These are phyloP conservation scores for Ophiostoma populinum DNA, from an alignment of 2,329 filamentous ascomycete genomes.

Conservation along the genomic window DNA sequence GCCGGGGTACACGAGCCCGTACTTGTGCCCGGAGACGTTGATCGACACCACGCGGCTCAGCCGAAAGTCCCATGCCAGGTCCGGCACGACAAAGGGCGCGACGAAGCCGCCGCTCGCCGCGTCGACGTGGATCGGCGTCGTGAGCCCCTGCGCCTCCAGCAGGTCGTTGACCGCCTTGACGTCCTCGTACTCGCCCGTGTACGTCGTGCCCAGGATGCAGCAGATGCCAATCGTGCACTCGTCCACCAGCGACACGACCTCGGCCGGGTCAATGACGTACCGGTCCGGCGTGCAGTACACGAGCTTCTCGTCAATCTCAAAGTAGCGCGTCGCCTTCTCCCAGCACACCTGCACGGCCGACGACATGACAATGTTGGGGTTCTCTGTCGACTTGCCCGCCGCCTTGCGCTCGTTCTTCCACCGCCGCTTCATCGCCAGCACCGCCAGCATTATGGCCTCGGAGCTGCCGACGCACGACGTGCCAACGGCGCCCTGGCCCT, in stretches of 20 bases:
- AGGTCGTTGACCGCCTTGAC: conserved; percentile 84
- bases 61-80: conserved; percentile 82
- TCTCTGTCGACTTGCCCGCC: conserved; percentile 61
- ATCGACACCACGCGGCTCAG: conserved; percentile 80
- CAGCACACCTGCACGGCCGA: conserved; percentile 93
- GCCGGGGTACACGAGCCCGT: conserved; percentile 62
- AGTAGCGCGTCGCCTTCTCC: conserved; percentile 83
- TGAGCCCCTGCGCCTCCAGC: conserved; percentile 53
- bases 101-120: conserved; percentile 88
- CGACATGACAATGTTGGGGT: conserved; percentile 89
- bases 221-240: conserved; percentile 81
- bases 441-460: conserved; percentile 70
- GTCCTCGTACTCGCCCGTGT: conserved; percentile 92
- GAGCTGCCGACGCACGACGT: conserved; percentile 82
- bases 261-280: conserved; percentile 44
- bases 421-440: conserved; percentile 85
- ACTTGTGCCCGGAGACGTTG: conserved; percentile 87
- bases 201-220: conserved; percentile 78
- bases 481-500: conserved; percentile 52
- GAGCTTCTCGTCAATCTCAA: conserved; percentile 82
- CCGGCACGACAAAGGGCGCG: conserved; percentile 73
- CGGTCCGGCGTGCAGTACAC: conserved; percentile 43
- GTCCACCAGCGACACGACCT: conserved; percentile 43
- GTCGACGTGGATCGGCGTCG: conserved; percentile 84
- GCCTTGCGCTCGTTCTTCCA: conserved; percentile 80